Conservation (phyloP, 192 early-diverging fungal genomes). For the Thamnidium elegans region DNA sequence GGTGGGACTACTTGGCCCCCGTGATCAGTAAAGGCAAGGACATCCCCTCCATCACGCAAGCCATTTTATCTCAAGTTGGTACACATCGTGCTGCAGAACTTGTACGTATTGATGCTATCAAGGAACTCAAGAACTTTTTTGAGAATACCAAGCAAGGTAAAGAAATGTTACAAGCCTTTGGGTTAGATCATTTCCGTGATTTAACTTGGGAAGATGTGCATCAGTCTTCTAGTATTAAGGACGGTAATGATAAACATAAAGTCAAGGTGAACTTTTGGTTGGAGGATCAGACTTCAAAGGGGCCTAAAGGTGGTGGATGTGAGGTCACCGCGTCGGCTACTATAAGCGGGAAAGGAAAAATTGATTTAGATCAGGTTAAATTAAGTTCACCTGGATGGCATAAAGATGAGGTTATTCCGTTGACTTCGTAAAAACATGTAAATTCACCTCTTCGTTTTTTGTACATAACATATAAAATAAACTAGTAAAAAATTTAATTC, state of each 20-base stretch:
- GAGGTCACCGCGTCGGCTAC: background rate
- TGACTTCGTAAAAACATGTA: too few species aligned
- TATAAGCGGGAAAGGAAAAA: constrained; percentile 8
- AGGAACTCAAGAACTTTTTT: constrained; percentile 2
- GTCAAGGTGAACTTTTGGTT: constrained; percentile 2
- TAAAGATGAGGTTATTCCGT: constrained; percentile 10
- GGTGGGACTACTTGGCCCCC: constrained; percentile 10
- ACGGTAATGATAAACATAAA: background rate
- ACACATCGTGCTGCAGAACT: constrained; percentile 23
- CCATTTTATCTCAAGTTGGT: constrained; percentile 4
- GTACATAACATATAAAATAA: too few species aligned
- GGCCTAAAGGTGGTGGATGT: constrained; percentile 10
- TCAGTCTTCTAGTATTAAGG: background rate
- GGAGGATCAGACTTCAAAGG: background rate
- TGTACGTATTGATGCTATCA: constrained; percentile 13
- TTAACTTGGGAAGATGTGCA: constrained; percentile 7
- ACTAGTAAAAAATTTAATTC: too few species aligned
- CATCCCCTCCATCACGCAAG: background rate
- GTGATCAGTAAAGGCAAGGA: background rate
- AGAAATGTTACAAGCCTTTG: constrained; percentile 4
- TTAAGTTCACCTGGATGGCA: constrained; percentile 14
- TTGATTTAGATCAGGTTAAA: constrained; percentile 1
- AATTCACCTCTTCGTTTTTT: too few species aligned
- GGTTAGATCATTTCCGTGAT: constrained; percentile 5
- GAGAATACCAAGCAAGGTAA: constrained; percentile 6